Evolutionary conservation across 306 rosid species (phyloP).

Genomic region (Benincasa hispida): DNA sequence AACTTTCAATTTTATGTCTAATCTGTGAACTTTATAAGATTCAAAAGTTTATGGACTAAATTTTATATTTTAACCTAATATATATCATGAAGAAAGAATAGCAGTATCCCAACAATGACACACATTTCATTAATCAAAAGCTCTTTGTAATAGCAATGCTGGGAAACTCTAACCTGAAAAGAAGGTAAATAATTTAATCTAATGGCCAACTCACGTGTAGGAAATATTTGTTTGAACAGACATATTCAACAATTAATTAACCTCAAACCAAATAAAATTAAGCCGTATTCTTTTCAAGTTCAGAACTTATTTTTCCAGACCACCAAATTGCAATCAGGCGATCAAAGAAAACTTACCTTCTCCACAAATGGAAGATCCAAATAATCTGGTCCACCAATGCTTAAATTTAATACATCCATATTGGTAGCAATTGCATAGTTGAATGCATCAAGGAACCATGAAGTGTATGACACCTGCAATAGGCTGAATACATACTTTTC

Average conservation of each 20-base stretch:
- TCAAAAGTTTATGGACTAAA: too few relatives aligned
- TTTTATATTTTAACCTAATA: not conserved
- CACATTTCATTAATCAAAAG: not conserved
- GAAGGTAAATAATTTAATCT: not conserved
- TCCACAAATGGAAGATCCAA: conserved; percentile 97
- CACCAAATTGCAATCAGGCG: not conserved
- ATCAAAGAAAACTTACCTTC: conserved; percentile 38
- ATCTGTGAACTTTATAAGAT: too few relatives aligned
- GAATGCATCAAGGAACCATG: conserved; percentile 99
- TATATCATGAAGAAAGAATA: not conserved
- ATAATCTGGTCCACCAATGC: conserved; percentile 98
- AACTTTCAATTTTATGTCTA: too few relatives aligned
- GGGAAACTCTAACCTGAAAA: not conserved
- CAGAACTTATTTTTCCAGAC: not conserved
- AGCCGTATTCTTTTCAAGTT: not conserved
- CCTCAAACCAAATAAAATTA: not conserved
- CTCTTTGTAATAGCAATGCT: not conserved
- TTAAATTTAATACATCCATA: conserved; percentile 92
- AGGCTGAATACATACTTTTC: conserved; percentile 80
- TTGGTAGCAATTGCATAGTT: conserved; percentile 92
- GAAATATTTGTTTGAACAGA: not conserved
- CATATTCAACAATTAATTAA: not conserved
- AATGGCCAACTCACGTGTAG: not conserved
- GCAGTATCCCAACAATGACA: not conserved
- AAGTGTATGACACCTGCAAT: conserved; percentile 96